Percentiles rank a stretch among this genome's conserved stretches.
phyloP scores from a whole-genome alignment of 768 basidiomycete species.

The Russula lepida region DNA sequence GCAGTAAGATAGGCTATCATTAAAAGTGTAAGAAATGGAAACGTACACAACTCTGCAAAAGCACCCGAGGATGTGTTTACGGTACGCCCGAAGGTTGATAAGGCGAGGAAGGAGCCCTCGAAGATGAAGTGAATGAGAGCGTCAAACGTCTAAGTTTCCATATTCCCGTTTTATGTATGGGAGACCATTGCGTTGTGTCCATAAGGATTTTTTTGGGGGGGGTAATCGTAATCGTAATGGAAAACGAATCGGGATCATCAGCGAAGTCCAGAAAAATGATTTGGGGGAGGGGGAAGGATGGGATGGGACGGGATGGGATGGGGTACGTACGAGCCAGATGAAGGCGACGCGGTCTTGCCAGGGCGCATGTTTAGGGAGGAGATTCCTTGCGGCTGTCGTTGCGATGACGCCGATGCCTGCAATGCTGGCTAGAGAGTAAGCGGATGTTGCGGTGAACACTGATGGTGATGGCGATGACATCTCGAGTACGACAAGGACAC shows the following conservation, averaged over 20 bases:
- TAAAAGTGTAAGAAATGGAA: neutral
- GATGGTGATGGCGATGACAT: conserved; percentile 16
- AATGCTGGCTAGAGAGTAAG: conserved; percentile 55
- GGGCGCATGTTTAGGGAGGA: conserved; percentile 54
- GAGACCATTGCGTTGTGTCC: neutral
- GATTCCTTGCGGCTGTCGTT: conserved; percentile 40
- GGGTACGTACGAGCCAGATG: conserved; percentile 60
- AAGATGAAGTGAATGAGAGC: conserved; percentile 71
- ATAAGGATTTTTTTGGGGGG: too few species aligned
- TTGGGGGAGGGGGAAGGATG: neutral
- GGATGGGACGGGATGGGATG: neutral
- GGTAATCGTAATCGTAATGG: neutral
- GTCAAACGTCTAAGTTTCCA: conserved; percentile 54
- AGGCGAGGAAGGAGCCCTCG: conserved; percentile 74
- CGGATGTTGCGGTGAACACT: conserved; percentile 53
- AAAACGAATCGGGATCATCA: neutral
- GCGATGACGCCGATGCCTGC: conserved; percentile 43
- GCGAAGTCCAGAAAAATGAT: neutral
- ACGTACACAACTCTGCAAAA: conserved; percentile 70
- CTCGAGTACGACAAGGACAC: too few species aligned
- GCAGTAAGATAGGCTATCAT: neutral
- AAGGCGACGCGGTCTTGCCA: conserved; percentile 64
- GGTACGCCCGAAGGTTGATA: conserved; percentile 64
- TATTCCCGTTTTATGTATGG: too few species aligned
- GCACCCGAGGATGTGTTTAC: conserved; percentile 61